phyloP scores from a whole-genome alignment of 2,329 filamentous ascomycete species.

The Rutstroemia sp. region DNA sequence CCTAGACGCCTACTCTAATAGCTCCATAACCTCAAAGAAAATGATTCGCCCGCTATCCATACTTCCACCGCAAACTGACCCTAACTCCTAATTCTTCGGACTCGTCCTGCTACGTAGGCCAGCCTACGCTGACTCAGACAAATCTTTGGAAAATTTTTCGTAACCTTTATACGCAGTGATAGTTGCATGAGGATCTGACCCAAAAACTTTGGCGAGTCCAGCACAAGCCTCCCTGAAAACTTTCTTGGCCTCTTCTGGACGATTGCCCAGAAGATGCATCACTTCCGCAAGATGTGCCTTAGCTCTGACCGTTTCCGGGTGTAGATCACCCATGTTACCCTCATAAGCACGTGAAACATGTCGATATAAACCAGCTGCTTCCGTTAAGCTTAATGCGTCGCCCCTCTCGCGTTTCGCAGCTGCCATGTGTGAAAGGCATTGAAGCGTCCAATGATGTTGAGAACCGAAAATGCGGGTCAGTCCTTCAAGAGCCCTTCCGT shows the following conservation, averaged over 20 bases:
- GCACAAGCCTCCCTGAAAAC: constrained; percentile 22
- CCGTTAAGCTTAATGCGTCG: constrained; percentile 12
- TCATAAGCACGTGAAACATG: constrained; percentile 17
- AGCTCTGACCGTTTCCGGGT: constrained; percentile 22
- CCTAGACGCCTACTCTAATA: neutral
- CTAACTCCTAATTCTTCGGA: too few species aligned
- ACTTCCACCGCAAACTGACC: too few species aligned
- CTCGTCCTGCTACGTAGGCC: neutral
- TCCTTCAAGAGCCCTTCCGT: constrained; percentile 17
- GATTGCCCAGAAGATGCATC: constrained; percentile 12
- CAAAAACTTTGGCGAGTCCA: constrained; percentile 19
- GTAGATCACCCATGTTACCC: constrained; percentile 18
- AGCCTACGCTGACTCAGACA: constrained; percentile 4
- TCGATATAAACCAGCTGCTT: constrained; percentile 15
- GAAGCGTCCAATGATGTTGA: constrained; percentile 21
- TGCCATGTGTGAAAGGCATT: constrained; percentile 19
- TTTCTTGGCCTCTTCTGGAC: constrained; percentile 18
- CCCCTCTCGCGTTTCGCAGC: constrained; percentile 19
- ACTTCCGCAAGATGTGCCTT: constrained; percentile 18
- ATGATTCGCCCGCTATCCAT: too few species aligned
- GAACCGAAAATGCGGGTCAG: constrained; percentile 19
- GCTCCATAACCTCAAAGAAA: neutral
- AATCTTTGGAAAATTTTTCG: constrained; percentile 22
- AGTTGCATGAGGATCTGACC: constrained; percentile 19
- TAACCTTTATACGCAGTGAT: constrained; percentile 19